A percentile compares a stretch with the other conserved stretches of the same genome.
Conservation (phyloP, 2,329 filamentous ascomycete species). For the Ascochyta pisi region DNA sequence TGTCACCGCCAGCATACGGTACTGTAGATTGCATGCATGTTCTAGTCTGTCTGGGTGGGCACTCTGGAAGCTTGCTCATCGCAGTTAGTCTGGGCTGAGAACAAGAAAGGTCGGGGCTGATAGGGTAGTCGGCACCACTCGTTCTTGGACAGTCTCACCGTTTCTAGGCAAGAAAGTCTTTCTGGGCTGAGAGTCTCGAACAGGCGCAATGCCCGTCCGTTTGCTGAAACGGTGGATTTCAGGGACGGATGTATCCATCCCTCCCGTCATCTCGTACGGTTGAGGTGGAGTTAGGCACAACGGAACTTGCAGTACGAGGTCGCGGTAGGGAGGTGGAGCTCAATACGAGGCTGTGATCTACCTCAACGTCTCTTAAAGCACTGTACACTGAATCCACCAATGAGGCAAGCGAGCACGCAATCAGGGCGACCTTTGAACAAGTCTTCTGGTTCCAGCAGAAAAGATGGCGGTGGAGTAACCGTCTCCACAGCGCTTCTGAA, state of each 20-base stretch:
- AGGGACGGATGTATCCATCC: conserved; percentile 10
- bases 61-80: conserved; percentile 14
- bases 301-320: conserved; percentile 13
- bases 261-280: background rate
- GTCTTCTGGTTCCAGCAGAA: background rate
- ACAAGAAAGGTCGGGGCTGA: background rate
- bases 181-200: conserved; percentile 2
- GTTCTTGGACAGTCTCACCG: conserved; percentile 5
- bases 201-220: conserved; percentile 9
- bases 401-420: conserved; percentile 12
- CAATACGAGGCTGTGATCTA: conserved; percentile 13
- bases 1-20: conserved; percentile 5
- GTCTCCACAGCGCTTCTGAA: conserved; percentile 2
- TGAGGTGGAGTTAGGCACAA: background rate
- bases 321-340: conserved; percentile 1
- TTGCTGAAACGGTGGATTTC: conserved; percentile 6
- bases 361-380: conserved; percentile 5
- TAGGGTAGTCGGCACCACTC: conserved; percentile 8
- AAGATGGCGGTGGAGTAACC: background rate
- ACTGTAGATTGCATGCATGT: background rate
- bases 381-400: conserved; percentile 5
- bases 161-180: background rate
- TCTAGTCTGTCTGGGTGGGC: background rate
- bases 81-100: background rate
- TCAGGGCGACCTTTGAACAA: background rate